Conservation (phyloP, 495 filamentous ascomycete species). For the Penicillium silybi region DNA sequence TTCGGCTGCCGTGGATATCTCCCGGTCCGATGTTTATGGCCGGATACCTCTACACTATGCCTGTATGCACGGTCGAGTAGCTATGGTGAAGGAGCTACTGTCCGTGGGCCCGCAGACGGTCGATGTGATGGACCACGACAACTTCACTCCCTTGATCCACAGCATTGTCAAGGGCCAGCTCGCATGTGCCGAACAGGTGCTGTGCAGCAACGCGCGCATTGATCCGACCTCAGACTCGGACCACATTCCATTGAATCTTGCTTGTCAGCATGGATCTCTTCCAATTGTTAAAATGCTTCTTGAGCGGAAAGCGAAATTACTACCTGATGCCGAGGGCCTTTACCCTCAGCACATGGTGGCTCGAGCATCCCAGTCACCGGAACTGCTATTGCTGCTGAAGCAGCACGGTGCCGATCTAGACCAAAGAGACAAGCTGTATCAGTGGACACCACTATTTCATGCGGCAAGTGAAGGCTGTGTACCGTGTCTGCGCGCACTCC, state of each 20-base stretch:
- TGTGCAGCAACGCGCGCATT: constrained; percentile 68
- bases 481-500: constrained; percentile 71
- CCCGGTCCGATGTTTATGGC: constrained; percentile 84
- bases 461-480: constrained; percentile 96
- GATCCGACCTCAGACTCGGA: constrained; percentile 80
- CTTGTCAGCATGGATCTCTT: constrained; percentile 85
- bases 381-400: constrained; percentile 73
- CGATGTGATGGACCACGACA: constrained; percentile 87
- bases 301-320: constrained; percentile 67
- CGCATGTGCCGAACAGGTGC: constrained; percentile 70
- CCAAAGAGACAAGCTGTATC: constrained; percentile 90
- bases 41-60: constrained; percentile 93
- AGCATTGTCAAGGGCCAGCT: constrained; percentile 83
- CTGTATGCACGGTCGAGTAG: constrained; percentile 85
- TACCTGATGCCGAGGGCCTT: constrained; percentile 91
- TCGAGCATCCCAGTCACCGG: constrained; percentile 75
- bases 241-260: constrained; percentile 90
- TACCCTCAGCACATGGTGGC: constrained; percentile 98
- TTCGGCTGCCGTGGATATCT: constrained; percentile 64
- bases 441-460: constrained; percentile 95
- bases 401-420: constrained; percentile 87
- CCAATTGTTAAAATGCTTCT: constrained; percentile 80
- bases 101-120: constrained; percentile 61
- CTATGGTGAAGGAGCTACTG: constrained; percentile 74
- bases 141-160: constrained; percentile 94